phyloP scores from a whole-genome alignment of 1,284 basidiomycete species.

The Moniliella sp. region DNA sequence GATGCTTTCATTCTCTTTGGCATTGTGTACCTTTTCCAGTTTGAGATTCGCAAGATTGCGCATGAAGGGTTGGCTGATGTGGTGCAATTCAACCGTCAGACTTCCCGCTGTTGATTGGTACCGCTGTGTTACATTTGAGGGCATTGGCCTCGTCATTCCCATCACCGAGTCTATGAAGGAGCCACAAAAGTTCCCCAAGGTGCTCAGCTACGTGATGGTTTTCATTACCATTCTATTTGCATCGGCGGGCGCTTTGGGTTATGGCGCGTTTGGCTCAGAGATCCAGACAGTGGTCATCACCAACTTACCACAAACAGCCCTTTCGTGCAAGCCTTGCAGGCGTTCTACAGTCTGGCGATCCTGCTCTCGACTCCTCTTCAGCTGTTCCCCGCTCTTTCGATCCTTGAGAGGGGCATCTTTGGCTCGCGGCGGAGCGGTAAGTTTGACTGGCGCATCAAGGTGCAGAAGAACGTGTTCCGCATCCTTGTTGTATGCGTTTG shows the following conservation, averaged over 20 bases:
- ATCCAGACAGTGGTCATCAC: slow-evolving; percentile 84
- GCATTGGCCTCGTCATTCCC: slow-evolving; percentile 84
- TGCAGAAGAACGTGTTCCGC: slow-evolving; percentile 82
- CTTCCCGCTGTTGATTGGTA: slow-evolving; percentile 85
- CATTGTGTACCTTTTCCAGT: slow-evolving; percentile 35
- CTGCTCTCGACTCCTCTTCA: slow-evolving; percentile 68
- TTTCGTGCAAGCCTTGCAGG: slow-evolving; percentile 63
- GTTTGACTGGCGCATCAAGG: slow-evolving; percentile 44
- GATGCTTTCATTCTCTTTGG: slow-evolving; percentile 87
- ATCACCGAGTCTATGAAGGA: slow-evolving; percentile 83
- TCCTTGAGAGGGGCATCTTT: slow-evolving; percentile 92
- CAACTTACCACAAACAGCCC: slow-evolving; percentile 65
- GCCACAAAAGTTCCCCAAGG: slow-evolving; percentile 72
- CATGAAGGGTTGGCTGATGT: slow-evolving; percentile 43
- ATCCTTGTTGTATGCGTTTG: slow-evolving; percentile 54
- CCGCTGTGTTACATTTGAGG: slow-evolving; percentile 97
- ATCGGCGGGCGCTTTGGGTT: slow-evolving; percentile 66
- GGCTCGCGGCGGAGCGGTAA: slow-evolving; percentile 53
- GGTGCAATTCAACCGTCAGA: slow-evolving; percentile 62
- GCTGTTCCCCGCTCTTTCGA: slow-evolving; percentile 86
- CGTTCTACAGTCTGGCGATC: slow-evolving; percentile 48
- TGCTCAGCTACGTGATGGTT: slow-evolving; percentile 73
- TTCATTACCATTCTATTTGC: slow-evolving; percentile 59
- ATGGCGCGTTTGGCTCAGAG: slow-evolving; percentile 65
- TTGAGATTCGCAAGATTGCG: slow-evolving; percentile 19